These are phyloP conservation scores for Hypoxylon sp. DNA, from an alignment of 2,329 filamentous ascomycete genomes.

Conservation along the genomic window DNA sequence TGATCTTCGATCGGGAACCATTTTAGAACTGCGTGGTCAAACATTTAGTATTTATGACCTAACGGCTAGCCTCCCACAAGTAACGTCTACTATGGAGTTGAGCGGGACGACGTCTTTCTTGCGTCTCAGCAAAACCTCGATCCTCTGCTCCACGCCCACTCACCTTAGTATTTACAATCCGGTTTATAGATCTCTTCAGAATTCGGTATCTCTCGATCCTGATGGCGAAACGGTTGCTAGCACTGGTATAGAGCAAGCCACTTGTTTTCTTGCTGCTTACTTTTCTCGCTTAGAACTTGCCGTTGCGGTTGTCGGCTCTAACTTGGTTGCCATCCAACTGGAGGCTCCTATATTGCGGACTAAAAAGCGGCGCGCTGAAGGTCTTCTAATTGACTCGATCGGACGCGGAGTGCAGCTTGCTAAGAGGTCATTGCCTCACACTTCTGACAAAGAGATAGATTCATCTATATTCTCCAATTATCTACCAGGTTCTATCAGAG, in stretches of 20 bases:
- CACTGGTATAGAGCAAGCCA: constrained; percentile 48
- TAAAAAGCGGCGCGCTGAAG: constrained; percentile 70
- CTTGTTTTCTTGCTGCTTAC: constrained; percentile 69
- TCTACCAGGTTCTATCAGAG: constrained; percentile 66
- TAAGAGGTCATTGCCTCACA: constrained; percentile 56
- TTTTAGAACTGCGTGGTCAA: constrained; percentile 72
- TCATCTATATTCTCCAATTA: constrained; percentile 57
- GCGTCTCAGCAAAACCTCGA: constrained; percentile 75
- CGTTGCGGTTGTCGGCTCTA: constrained; percentile 74
- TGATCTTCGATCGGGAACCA: constrained; percentile 73
- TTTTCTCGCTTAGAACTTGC: constrained; percentile 77
- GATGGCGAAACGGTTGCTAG: constrained; percentile 55
- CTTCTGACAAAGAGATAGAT: constrained; percentile 51
- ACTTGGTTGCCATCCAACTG: constrained; percentile 78
- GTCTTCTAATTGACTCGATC: constrained; percentile 80
- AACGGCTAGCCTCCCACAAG: constrained; percentile 72
- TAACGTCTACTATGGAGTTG: constrained; percentile 68
- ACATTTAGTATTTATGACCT: constrained; percentile 75
- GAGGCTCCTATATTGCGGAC: constrained; percentile 71
- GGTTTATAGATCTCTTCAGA: constrained; percentile 74
- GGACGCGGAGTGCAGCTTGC: constrained; percentile 71
- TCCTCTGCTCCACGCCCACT: constrained; percentile 72
- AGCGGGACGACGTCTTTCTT: constrained; percentile 73
- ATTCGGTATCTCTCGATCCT: constrained; percentile 63
- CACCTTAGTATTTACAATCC: constrained; percentile 77